phyloP scores from a whole-genome alignment of 2,329 filamentous ascomycete species.

The Monilinia vaccinii-corymbosi region DNA sequence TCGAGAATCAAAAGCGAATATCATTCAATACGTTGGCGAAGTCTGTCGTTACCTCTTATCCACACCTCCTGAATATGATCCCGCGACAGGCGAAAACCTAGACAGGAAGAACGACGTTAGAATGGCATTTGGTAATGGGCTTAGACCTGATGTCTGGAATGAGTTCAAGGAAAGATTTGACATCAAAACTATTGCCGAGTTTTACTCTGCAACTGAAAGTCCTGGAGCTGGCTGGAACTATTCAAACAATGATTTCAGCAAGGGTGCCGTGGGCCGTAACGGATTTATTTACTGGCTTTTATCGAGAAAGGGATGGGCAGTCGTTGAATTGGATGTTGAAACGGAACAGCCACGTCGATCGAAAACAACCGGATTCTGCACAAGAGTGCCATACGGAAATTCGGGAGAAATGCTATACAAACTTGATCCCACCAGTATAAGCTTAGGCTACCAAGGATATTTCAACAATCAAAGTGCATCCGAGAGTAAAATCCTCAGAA shows the following conservation, averaged over 20 bases:
- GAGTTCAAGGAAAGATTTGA: constrained; percentile 73
- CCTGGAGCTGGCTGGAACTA: constrained; percentile 62
- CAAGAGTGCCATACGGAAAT: constrained; percentile 45
- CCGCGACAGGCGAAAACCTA: constrained; percentile 54
- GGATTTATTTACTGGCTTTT: constrained; percentile 53
- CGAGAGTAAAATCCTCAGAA: constrained; percentile 61
- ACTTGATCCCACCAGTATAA: constrained; percentile 57
- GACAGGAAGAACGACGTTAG: constrained; percentile 68
- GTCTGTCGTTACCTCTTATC: constrained; percentile 75
- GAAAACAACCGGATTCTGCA: constrained; percentile 60
- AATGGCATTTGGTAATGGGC: constrained; percentile 72
- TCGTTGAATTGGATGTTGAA: constrained; percentile 64
- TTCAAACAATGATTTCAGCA: constrained; percentile 60
- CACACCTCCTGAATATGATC: constrained; percentile 51
- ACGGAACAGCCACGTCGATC: constrained; percentile 61
- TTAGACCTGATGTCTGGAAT: constrained; percentile 80
- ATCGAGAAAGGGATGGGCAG: constrained; percentile 40
- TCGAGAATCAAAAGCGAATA: constrained; percentile 59
- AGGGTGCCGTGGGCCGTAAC: constrained; percentile 70
- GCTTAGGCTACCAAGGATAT: constrained; percentile 67
- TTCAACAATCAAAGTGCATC: constrained; percentile 65
- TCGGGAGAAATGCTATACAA: constrained; percentile 67
- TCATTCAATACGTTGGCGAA: constrained; percentile 83
- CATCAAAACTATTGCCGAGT: constrained; percentile 64
- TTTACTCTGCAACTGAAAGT: constrained; percentile 73